phyloP scores from a whole-genome alignment of 1,284 basidiomycete genomes.

The Cryptococcus wingfieldii region DNA sequence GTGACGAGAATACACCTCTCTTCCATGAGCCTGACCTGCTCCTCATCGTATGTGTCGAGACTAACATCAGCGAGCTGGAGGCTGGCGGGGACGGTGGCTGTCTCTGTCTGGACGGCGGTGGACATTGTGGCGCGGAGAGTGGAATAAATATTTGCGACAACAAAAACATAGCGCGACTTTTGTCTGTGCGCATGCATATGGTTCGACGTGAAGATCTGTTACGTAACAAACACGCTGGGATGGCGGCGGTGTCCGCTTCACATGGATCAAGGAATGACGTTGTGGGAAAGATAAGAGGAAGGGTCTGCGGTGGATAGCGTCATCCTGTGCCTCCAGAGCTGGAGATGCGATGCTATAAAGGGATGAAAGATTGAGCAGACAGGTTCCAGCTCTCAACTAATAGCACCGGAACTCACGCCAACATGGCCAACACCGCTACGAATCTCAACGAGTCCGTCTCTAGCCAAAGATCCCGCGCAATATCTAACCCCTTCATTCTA shows the following conservation, averaged over 20 bases:
- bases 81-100: constrained; percentile 2
- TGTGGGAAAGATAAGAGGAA: too few species aligned
- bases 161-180: constrained; percentile 1
- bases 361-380: not conserved
- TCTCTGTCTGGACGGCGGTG: constrained; percentile 10
- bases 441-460: constrained; percentile 2
- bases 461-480: not conserved
- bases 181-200: constrained; percentile 2
- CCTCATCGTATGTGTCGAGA: constrained; percentile 49
- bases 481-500: not conserved
- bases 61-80: constrained; percentile 16
- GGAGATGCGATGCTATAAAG: not conserved
- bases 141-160: not conserved
- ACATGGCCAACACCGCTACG: not conserved
- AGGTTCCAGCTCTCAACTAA: not conserved
- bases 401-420: not conserved
- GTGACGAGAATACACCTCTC: constrained; percentile 95
- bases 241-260: too few species aligned
- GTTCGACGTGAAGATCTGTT: constrained; percentile 2
- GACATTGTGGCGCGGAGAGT: constrained; percentile 10
- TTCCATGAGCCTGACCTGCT: constrained; percentile 78
- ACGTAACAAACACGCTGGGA: not conserved
- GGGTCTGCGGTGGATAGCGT: not conserved
- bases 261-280: too few species aligned
- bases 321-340: not conserved